Base-by-base conservation (phyloP, 2,329 filamentous ascomycete genomes). In the Paraphaeosphaeria sporulosa region DNA sequence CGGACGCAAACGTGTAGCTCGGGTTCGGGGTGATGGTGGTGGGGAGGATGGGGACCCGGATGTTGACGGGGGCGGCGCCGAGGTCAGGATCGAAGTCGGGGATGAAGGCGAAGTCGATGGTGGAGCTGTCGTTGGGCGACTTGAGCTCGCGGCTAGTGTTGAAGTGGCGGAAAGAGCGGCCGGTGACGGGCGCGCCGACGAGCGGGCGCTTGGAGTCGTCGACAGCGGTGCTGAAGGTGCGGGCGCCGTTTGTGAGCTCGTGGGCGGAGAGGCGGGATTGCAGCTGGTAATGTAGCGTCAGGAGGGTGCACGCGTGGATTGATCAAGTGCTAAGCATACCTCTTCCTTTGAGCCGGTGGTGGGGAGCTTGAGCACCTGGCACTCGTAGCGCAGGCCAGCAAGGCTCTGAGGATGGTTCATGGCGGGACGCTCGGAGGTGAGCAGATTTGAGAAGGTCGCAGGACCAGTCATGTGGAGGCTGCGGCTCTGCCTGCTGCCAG, bases 91-190 rank as follows among this genome's bases (percentile, higher is more conserved):
- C 78, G 65, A 83, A 79, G 57, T 80, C 79, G 38, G 87, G 87
- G 66, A 89, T 80, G 78, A 84, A 88, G 67, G 83, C 83, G 70
- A 89, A 88, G 79, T 89, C 87, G 61, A 89, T 85, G 44, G 86
- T 87, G 43, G 85, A 87, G 60, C 76, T 79, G 77, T 89, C 87
- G 56, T 84, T 82, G 63, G 85, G 80, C 30, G 84, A 77, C 72
- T 88, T 87, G 55, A 83, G 77, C 61, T 81, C 76, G 62, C 85
- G 84, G 63, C 83, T 86, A 62, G 86, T 88, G 78, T 89, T 89
- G 82, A 89, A 88, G 71, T 84, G 81, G 58, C 86, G 84, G 76
- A 77, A 66, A 55, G 75, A 65, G 59, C 68, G 71, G 55, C 64
- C 68, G 6, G 71, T 64, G 55, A 73, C 66, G 5, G 69, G 59